Evolutionary conservation across 805 yeast species (phyloP), one percentile per base, ranked within the genome.

Genomic region (Yamadazyma tumulicola): DNA sequence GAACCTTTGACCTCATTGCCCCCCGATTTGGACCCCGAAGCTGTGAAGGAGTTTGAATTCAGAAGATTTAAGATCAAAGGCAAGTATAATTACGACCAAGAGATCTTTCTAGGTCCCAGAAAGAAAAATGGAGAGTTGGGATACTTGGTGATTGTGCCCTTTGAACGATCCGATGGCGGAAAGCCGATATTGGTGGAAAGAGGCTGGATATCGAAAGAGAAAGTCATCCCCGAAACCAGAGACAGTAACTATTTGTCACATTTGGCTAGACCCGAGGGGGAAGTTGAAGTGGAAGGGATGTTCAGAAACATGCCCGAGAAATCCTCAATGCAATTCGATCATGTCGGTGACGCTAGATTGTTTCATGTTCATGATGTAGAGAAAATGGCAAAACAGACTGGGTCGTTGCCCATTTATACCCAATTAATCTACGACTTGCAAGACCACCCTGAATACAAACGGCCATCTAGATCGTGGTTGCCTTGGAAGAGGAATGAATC

Each of bases 91-190:
- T 89, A 93, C 50, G 76, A 79, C 10, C 79, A 88, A 51, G 98
- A 93, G 56, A 77, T 88, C 62, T 83, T 85, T 50, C 86, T 93
- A 34, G 97, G 97, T 0, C 97, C 98, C 5, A 72, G 96, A 44
- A 67, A 83, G 31, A 70, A 72, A 45, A 79, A 86, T 42, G 72
- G 69, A 4, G 64, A 67, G 43, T 73, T 78, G 37, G 98, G 98
- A 1, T 93, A 85, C 56, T 61, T 75, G 16, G 71, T 91, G 5
- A 77, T 85, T 19, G 82, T 94, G 5, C 97, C 98, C 9, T 77
- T 93, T 49, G 72, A 77, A 16, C 75, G 95, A 41, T 64, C 76
- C 4, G 79, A 76, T 41, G 85, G 87, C 16, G 93, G 88, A 2
- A 74, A 80, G 31, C 89, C 85, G 34, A 66, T 93, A 12, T 64